These are phyloP conservation scores for Cladobotryum protrusum DNA, from an alignment of 2,329 filamentous ascomycete species.

Conservation along the genomic window DNA sequence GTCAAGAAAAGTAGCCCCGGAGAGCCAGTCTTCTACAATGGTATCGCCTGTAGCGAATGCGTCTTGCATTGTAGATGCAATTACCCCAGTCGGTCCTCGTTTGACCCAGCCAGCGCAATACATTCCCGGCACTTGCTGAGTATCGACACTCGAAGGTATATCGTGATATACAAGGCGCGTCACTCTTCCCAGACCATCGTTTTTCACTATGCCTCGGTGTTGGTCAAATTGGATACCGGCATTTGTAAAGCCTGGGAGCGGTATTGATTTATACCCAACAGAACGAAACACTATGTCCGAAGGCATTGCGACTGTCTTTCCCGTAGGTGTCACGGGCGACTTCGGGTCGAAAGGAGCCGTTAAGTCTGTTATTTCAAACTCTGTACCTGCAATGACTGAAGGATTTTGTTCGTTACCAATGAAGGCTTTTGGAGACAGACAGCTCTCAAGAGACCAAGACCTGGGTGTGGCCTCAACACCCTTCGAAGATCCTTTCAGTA, in stretches of 20 bases:
- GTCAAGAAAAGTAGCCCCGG: conserved; percentile 35
- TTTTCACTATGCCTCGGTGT: conserved; percentile 67
- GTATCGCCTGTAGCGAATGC: conserved; percentile 85
- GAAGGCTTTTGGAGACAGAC: conserved; percentile 72
- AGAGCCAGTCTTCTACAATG: conserved; percentile 69
- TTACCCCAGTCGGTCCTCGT: conserved; percentile 87
- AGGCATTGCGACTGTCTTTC: conserved; percentile 46
- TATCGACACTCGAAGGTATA: conserved; percentile 26
- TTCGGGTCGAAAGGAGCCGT: conserved; percentile 48
- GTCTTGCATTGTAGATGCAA: conserved; percentile 92
- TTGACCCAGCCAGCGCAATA: conserved; percentile 98
- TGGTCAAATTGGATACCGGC: conserved; percentile 74
- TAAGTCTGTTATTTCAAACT: conserved; percentile 59
- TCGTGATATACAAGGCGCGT: conserved; percentile 29
- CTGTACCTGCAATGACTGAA: conserved; percentile 53
- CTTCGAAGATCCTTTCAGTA: conserved; percentile 63
- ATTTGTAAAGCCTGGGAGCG: conserved; percentile 67
- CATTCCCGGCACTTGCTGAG: conserved; percentile 54
- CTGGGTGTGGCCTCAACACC: conserved; percentile 37
- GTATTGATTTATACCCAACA: conserved; percentile 85
- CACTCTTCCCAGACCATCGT: conserved; percentile 74
- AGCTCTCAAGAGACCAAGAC: conserved; percentile 80
- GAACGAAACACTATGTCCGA: conserved; percentile 78
- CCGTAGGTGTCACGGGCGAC: conserved; percentile 43
- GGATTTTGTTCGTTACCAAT: conserved; percentile 40